A percentile compares a stretch with the other conserved stretches of the same genome.
Evolutionary conservation across 768 basidiomycete genomes (phyloP).

Genomic region (Gloeostereum incarnatum): DNA sequence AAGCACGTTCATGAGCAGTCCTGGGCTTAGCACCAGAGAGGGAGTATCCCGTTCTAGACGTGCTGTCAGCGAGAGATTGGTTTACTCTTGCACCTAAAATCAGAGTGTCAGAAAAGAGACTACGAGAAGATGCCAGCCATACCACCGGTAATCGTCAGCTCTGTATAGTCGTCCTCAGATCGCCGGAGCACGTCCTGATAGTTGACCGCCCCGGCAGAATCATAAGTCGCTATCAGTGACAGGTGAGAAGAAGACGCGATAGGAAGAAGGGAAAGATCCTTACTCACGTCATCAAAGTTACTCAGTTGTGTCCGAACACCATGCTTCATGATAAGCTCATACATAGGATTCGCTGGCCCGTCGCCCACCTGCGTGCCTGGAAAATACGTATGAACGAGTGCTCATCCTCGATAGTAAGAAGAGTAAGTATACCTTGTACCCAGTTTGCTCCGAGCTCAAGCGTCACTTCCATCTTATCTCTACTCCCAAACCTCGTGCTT

Average conservation of each 20-base stretch:
- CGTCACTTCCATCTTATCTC: constrained; percentile 33
- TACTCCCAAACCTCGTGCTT: constrained; percentile 32
- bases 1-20: constrained; percentile 35
- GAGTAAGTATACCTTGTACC: constrained; percentile 34
- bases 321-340: constrained; percentile 46
- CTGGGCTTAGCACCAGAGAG: constrained; percentile 35
- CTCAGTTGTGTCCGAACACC: constrained; percentile 35
- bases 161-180: constrained; percentile 27
- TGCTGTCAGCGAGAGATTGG: constrained; percentile 40
- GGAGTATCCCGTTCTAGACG: constrained; percentile 44
- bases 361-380: constrained; percentile 34
- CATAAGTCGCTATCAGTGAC: constrained; percentile 38
- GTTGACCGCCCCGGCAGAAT: constrained; percentile 37
- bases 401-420: background rate
- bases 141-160: constrained; percentile 38
- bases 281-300: constrained; percentile 30
- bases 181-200: constrained; percentile 35
- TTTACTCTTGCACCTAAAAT: constrained; percentile 33
- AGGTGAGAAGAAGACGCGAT: background rate
- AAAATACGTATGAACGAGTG: too few species aligned
- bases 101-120: background rate
- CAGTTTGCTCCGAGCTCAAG: constrained; percentile 57
- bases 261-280: constrained; percentile 29
- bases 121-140: constrained; percentile 3
- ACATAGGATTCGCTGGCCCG: constrained; percentile 53